These are phyloP conservation scores for Boletellus sp. DNA, from an alignment of 768 basidiomycete genomes.

Conservation along the genomic window DNA sequence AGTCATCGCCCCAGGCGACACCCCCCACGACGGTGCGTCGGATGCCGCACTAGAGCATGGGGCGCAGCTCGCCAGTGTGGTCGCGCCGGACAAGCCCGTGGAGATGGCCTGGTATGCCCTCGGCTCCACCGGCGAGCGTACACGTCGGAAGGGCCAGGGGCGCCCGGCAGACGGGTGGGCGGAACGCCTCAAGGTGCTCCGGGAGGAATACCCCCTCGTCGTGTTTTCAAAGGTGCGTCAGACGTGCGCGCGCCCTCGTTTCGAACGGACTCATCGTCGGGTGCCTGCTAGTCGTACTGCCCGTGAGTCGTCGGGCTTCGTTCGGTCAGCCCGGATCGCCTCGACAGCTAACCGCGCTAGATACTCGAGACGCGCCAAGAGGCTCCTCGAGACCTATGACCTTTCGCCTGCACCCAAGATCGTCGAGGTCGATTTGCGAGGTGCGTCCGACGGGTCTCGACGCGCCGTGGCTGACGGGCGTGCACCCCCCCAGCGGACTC, in stretches of 20 bases:
- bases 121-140: conserved; percentile 20
- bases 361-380: conserved; percentile 32
- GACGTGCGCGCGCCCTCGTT: background rate
- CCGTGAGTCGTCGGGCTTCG: conserved; percentile 53
- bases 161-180: conserved; percentile 41
- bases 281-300: conserved; percentile 61
- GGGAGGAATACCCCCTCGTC: conserved; percentile 56
- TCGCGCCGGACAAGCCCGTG: conserved; percentile 49
- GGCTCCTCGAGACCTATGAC: conserved; percentile 56
- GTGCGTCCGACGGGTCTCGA: conserved; percentile 31
- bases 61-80: conserved; percentile 23
- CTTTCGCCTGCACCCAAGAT: conserved; percentile 63
- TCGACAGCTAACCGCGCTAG: conserved; percentile 3
- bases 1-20: conserved; percentile 20
- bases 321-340: background rate
- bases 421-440: conserved; percentile 72
- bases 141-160: conserved; percentile 13
- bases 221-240: conserved; percentile 75
- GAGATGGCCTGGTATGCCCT: conserved; percentile 54
- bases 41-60: background rate
- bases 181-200: conserved; percentile 39
- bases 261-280: too few species aligned
- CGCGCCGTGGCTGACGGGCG: background rate
- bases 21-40: conserved; percentile 31
- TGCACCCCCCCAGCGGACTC: conserved; percentile 47